Percentiles rank a stretch among this genome's conserved stretches.
Conservation (phyloP, 2,329 filamentous ascomycete genomes). For the Colletotrichum godetiae region DNA sequence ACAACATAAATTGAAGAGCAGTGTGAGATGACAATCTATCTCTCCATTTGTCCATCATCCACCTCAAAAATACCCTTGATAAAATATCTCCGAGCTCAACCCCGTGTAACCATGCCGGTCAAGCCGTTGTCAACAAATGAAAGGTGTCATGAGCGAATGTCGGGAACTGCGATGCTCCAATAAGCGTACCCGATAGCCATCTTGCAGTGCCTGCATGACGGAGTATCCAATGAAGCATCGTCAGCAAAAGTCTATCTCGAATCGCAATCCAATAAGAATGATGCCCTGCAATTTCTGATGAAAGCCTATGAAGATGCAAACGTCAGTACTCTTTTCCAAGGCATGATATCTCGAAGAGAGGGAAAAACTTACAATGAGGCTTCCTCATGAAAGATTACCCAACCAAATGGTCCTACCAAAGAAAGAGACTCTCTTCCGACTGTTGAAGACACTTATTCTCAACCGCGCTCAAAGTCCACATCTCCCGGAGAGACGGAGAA, state of each 20-base stretch:
- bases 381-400: neutral
- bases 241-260: conserved; percentile 16
- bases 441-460: neutral
- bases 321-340: conserved; percentile 7
- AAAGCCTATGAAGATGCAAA: conserved; percentile 3
- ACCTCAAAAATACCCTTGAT: neutral
- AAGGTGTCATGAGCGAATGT: conserved; percentile 8
- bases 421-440: neutral
- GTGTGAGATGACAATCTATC: neutral
- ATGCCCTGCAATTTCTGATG: conserved; percentile 21
- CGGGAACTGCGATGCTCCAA: neutral
- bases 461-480: neutral
- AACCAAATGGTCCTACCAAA: conserved; percentile 20
- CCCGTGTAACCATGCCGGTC: neutral
- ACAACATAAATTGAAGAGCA: neutral
- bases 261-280: conserved; percentile 1
- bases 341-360: neutral
- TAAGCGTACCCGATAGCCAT: neutral
- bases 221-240: conserved; percentile 19
- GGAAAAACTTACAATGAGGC: neutral
- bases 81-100: neutral
- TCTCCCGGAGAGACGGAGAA: too few relatives aligned
- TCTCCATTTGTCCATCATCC: neutral
- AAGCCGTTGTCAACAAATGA: conserved; percentile 2
- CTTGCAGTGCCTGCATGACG: conserved; percentile 5